phyloP scores from a whole-genome alignment of 2,329 filamentous ascomycete species.

The Trichoderma sp. region DNA sequence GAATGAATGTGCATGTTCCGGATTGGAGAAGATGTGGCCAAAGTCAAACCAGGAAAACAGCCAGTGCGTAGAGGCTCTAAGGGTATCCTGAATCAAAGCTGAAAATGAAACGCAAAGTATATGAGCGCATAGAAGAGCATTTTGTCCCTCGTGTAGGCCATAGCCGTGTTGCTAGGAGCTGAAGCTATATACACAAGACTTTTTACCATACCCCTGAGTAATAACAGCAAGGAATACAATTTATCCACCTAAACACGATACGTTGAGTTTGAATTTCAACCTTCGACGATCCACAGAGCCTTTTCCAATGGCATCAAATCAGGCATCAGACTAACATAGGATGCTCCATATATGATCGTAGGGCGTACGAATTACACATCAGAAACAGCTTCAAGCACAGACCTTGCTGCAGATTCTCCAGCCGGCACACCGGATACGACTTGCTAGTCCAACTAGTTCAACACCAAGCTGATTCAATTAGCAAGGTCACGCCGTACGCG shows the following conservation, averaged over 20 bases:
- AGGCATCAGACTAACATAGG: neutral
- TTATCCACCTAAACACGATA: neutral
- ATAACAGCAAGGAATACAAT: neutral
- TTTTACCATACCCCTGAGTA: neutral
- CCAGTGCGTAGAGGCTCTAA: neutral
- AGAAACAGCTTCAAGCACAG: neutral
- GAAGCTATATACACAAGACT: neutral
- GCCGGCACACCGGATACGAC: neutral
- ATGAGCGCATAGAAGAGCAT: neutral
- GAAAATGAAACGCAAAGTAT: neutral
- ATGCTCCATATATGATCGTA: neutral
- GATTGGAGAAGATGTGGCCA: neutral
- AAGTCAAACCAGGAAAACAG: neutral
- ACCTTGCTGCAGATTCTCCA: neutral
- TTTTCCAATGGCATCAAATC: neutral
- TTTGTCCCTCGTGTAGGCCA: neutral
- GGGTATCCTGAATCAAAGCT: neutral
- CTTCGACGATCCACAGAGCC: neutral
- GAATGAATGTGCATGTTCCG: neutral
- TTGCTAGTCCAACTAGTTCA: neutral
- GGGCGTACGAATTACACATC: neutral
- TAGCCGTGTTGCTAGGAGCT: neutral
- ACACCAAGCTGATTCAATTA: neutral
- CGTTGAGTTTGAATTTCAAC: neutral
- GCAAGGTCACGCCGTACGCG: neutral